Evolutionary conservation across 345 rosid species (phyloP), one percentile per base, ranked within the genome.

Genomic region (Mallotus nudiflorus): DNA sequence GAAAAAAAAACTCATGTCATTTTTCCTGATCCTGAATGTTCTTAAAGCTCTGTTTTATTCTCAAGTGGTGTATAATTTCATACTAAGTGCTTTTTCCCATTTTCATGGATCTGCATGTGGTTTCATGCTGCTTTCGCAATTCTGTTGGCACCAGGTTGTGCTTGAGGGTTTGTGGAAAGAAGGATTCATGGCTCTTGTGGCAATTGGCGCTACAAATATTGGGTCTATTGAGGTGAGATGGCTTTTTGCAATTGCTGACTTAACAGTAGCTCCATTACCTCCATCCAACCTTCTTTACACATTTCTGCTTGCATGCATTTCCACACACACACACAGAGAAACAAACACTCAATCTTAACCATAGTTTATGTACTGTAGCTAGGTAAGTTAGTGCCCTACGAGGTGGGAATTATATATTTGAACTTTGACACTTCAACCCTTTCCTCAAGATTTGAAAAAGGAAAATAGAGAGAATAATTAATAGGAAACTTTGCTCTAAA

Each of bases 171-270:
- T 63, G 44, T 92, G 97, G 99, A 82, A 86, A 81, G 85, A 86
- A 82, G 97, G 97, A 28, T 90, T 80, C 76, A 83, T 95, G 96
- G 96, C 97, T 45, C 83, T 95, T 67, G 97, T 92, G 54, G 99
- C 97, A 35, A 75, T 95, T 67, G 99, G 99, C 66, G 97, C 97
- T 16, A 95, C 97, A 59, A 95, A 86, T 81, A 86, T 92, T 76
- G 99, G 99, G 39, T 95, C 99, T 6, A 92, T 95, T 72, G 87
- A 95, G 93, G 99, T 94, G 66, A 65, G 39, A 51, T 75, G 46
- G 62, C 54, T 63, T 56, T 62, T 29, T 8, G 31, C 51, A 31
- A 35, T 33, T 35, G 27, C 19, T 35, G 9, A 4, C 15, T 65
- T 27, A 27, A 44, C 53, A 63, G 11, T 48, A 18, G 28, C 3